Evolutionary conservation across 2,329 filamentous ascomycete genomes (phyloP), one percentile per base, ranked within the genome.

Genomic region (Pseudohalonectria lignicola): DNA sequence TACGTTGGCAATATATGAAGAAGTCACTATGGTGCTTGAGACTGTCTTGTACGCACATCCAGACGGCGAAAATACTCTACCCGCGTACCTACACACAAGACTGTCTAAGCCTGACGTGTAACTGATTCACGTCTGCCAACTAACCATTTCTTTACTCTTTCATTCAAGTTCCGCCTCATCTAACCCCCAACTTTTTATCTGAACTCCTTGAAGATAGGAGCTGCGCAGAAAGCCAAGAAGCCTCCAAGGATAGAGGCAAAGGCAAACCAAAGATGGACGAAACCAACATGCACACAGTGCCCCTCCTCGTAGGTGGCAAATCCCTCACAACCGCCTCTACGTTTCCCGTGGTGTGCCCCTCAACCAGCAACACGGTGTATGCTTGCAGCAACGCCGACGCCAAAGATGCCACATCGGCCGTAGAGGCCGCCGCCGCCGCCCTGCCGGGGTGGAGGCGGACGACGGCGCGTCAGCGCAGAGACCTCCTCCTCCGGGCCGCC

Each of bases 401-500:
- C 20, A 39, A 45, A 13, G 51, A 59, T 19, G 51, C 51, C n/a
- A 34, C 43, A 33, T 47, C 48, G 3, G 60, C 57, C 17, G 45
- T 52, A 26, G 49, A 49, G 9, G 59, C 66, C 5, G 83, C 84
- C 1, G 64, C 76, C n/a, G 63, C 66, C 12, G 84, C 86, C 1
- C 80, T 85, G 56, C 71, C 70, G 31, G 60, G 69, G 41, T 94
- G 86, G 86, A 67, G 71, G 31, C 72, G 71, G 45, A 72, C 72
- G 3, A 76, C 74, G 33, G 72, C 78, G 1, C 52, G 63, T 18
- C 53, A 67, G 18, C 79, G 82, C 29, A 76, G 83, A 26, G 73
- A 81, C 45, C 76, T 93, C 45, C 67, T 93, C 41, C 62, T 82
- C 41, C 77, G 75, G 53, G 79, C 82, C 0, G 78, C 80, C 9